Conservation (phyloP, 176 grass and related monocot genomes). For the Triticum timopheevii region DNA sequence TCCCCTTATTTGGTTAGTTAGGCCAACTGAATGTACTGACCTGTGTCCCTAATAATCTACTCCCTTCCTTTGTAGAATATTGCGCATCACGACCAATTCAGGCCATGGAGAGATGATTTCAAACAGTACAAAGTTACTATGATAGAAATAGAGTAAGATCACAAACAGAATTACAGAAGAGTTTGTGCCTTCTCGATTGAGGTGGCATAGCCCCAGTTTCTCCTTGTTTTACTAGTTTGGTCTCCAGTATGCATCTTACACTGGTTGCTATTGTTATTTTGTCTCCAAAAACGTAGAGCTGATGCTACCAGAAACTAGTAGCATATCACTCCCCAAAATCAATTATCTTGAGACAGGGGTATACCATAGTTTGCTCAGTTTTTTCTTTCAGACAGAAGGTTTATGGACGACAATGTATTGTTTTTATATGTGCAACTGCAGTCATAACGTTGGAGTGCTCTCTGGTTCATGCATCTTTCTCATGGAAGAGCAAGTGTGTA, state of each 20-base stretch:
- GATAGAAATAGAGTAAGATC: constrained; percentile 13
- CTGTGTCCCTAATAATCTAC: not conserved
- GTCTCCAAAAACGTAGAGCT: not conserved
- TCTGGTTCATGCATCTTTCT: not conserved
- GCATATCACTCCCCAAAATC: no score
- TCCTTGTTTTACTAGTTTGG: no score
- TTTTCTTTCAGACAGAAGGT: not conserved
- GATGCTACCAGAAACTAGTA: not conserved
- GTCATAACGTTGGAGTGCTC: not conserved
- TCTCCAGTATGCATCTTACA: no score
- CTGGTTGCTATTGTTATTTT: not conserved
- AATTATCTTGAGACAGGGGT: no score
- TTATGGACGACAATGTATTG: not conserved
- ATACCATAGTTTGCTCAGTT: no score
- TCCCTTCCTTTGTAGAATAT: constrained; percentile 54
- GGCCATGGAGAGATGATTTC: constrained; percentile 51
- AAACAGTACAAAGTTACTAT: constrained; percentile 21
- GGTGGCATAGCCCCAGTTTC: no score
- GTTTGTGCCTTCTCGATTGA: not conserved
- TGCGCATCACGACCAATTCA: constrained; percentile 50
- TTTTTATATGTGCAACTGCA: not conserved
- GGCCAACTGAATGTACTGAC: not conserved
- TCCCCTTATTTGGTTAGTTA: not conserved
- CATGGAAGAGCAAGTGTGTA: constrained; percentile 14
- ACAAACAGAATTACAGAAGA: not conserved